Base-by-base conservation (phyloP, 176 grass and related monocot species). In the Triticum turgidum region DNA sequence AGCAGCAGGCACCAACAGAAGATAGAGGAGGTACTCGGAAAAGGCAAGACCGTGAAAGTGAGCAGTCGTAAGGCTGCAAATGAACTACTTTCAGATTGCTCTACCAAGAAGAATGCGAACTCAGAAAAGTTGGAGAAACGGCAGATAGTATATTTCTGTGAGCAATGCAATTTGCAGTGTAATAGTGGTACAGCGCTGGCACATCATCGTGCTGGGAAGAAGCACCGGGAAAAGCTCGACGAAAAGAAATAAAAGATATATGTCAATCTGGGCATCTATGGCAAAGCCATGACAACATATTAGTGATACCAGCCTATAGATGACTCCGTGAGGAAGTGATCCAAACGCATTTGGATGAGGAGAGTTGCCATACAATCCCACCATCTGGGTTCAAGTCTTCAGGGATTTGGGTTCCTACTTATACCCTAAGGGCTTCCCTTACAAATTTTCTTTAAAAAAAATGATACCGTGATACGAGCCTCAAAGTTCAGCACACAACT, bases 101-200 rank as follows among this genome's bases (percentile, higher is more conserved):
- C 52, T 51, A 77, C 20, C 63, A 56, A 11, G 25, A 62, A 76
- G 11, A 58, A 8, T 61, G 15, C 3, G 51, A 22, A 21, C 70
- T 25, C 70, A 21, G 70, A 25, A 45, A 73, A 25, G 39, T 21
- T 5, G 11, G 70, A 25, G 70, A 73, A 25, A 11, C 38, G 24
- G 24, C 11, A n/a, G 11, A 41, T n/a, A 15, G 0, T 73, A 5
- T 45, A 73, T 44, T 73, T 73, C 70, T 73, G 39, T 5, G 70
- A 73, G 70, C 11, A 44, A 1, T 73, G 70, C 70, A 45, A 25
- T 45, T 24, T 73, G 38, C 70, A 44, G n/a, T 83, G 67, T 61
- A 79, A 74, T n/a, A 84, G 76, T 45, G 44, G 27, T 13, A 89
- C 63, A 29, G 44, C 52, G 87, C 82, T 89, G 39, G 11, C 24